These are phyloP conservation scores for Ceratopteris richardii DNA, from an alignment of 75 land plant genomes.

Conservation along the genomic window DNA sequence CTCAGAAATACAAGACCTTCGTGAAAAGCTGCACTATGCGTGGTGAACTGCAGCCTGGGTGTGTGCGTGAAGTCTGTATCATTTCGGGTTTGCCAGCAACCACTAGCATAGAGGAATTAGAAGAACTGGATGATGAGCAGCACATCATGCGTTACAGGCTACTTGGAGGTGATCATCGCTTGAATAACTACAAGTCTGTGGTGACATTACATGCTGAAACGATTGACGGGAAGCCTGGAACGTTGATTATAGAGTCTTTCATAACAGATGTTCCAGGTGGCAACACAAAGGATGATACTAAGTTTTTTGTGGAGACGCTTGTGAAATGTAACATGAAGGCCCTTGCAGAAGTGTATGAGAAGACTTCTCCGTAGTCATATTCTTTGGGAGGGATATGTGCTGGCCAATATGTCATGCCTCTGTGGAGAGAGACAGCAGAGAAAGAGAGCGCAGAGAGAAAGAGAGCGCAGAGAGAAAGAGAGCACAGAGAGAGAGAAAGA, in stretches of 20 bases:
- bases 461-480: too few species aligned
- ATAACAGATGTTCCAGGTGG: constrained; percentile 75
- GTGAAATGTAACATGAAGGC: constrained; percentile 66
- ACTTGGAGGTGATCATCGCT: constrained; percentile 36
- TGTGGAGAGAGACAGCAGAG: too few species aligned
- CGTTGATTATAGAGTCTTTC: constrained; percentile 59
- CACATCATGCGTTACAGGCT: constrained; percentile 48
- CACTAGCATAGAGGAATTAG: constrained; percentile 55
- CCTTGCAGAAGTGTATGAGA: constrained; percentile 35
- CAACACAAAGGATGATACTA: constrained; percentile 67
- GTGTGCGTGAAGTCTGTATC: constrained; percentile 53
- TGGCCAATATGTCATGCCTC: too few species aligned
- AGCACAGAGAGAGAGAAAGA: too few species aligned
- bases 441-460: too few species aligned
- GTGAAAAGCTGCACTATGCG: constrained; percentile 49
- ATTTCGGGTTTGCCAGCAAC: constrained; percentile 67
- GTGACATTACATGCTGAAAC: constrained; percentile 12
- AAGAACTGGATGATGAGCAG: constrained; percentile 50
- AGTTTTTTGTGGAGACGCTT: constrained; percentile 55
- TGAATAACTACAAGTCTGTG: constrained; percentile 52
- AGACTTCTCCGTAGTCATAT: too few species aligned
- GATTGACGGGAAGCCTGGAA: constrained; percentile 6
- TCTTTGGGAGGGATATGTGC: too few species aligned
- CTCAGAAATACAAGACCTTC: constrained; percentile 72
- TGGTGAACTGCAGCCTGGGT: constrained; percentile 44